Evolutionary conservation across 768 basidiomycete genomes (phyloP), one percentile per base, ranked within the genome.

Genomic region (Amyloporia xantha): DNA sequence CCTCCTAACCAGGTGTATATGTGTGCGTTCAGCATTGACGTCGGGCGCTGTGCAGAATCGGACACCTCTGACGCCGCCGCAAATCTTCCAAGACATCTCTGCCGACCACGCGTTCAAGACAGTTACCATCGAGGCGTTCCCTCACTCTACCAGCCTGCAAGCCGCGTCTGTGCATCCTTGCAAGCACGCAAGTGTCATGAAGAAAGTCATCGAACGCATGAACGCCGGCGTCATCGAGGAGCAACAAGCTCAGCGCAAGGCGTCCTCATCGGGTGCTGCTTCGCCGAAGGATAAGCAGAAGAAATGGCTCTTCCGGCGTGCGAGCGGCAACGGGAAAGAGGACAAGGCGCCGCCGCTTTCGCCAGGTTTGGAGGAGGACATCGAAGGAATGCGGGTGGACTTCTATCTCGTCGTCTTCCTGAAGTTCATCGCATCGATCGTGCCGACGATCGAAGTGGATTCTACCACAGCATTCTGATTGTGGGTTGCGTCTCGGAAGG

Each of bases 141-240:
- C 94, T n/a, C 93, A 97, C 68, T 88, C 87, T 0, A 71, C 79
- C 1, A 81, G 84, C 10, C 76, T 94, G 40, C 85, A 91, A 62
- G 83, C 86, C 1, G 96, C 94, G 0, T 92, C 88, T 0, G 95
- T 99, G 10, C 95, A 99, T 66, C 95, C 95, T 2, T 99, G 95
- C 79, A 97, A 96, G 63, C 95, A 99, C 66, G 89, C 93, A 1
- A 91, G 85, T 66, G 96, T 99, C 50, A 99, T 99, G 96, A 97
- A 96, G 79, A 98, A 97, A 66, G 91, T 98, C 53, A 97, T 98
- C 62, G 95, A 98, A 66, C 80, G 95, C 49, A 97, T 98, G 93
- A 96, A 98, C 68, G 81, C 79, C 56, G 82, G 82, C 53, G 86
- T 92, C 23, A 76, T 86, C 47, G 89, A 84, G 52, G 84, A 89